Conservation (phyloP, 805 yeast genomes). For the Zygosaccharomyces gambellarensis region DNA sequence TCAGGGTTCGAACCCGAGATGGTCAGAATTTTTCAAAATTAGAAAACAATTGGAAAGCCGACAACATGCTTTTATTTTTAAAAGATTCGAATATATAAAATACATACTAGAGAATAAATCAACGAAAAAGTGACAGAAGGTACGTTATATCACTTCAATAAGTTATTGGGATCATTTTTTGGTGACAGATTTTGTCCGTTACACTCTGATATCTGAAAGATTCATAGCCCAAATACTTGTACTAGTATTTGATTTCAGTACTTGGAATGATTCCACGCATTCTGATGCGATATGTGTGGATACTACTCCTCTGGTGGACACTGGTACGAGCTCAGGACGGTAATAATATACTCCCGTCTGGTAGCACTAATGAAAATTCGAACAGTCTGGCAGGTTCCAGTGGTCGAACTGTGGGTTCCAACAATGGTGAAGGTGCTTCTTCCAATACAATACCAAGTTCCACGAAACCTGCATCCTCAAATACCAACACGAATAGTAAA, state of each 20-base stretch:
- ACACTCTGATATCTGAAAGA: background rate
- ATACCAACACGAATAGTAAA: background rate
- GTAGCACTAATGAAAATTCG: background rate
- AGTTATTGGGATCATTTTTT: background rate
- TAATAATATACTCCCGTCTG: background rate
- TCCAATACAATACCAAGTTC: background rate
- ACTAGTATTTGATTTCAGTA: background rate
- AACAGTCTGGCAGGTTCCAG: background rate
- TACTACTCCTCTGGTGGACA: background rate
- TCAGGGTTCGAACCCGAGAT: background rate
- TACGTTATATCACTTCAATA: background rate
- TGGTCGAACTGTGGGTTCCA: background rate
- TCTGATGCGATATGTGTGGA: slow-evolving; percentile 1
- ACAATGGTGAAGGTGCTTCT: background rate
- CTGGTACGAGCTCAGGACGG: background rate
- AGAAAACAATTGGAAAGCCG: background rate
- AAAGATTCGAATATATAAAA: background rate
- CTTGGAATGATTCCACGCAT: background rate
- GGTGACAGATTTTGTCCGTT: background rate
- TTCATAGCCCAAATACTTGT: background rate
- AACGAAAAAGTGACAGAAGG: background rate
- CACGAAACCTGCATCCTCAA: background rate
- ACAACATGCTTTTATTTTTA: background rate
- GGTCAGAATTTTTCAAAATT: background rate
- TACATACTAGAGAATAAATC: background rate